Conservation (phyloP, 768 basidiomycete species). For the Chalciporus piperatus region DNA sequence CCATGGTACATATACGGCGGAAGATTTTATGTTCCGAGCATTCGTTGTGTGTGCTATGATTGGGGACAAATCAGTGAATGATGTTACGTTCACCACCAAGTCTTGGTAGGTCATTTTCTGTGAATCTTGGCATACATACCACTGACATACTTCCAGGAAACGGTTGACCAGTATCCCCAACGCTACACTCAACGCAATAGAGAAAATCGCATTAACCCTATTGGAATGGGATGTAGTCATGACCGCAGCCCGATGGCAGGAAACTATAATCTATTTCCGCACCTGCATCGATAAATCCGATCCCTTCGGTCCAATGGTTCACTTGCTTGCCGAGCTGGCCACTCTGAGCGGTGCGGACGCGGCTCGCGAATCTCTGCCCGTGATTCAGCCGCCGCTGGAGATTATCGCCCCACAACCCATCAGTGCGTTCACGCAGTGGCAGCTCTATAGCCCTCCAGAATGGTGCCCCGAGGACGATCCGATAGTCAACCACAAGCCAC, state of each 20-base stretch:
- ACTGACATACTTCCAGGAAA: slow-evolving; percentile 20
- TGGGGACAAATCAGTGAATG: slow-evolving; percentile 34
- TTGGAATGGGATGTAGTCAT: slow-evolving; percentile 25
- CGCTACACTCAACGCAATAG: slow-evolving; percentile 23
- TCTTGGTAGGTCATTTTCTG: slow-evolving; percentile 24
- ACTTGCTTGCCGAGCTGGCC: slow-evolving; percentile 21
- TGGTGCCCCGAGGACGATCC: slow-evolving; percentile 34
- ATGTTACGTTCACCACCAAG: slow-evolving; percentile 27
- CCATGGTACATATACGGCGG: slow-evolving; percentile 24
- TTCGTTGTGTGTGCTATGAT: slow-evolving; percentile 37
- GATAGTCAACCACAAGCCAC: slow-evolving; percentile 27
- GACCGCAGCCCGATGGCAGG: slow-evolving; percentile 21
- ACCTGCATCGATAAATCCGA: slow-evolving; percentile 27
- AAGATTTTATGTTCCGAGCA: slow-evolving; percentile 35
- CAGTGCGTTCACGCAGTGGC: slow-evolving; percentile 5
- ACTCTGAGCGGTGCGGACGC: slow-evolving; percentile 2
- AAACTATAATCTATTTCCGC: slow-evolving; percentile 19
- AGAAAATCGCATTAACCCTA: slow-evolving; percentile 17
- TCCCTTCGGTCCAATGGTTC: slow-evolving; percentile 22
- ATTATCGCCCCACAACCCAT: slow-evolving; percentile 15
- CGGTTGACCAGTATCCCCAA: slow-evolving; percentile 21
- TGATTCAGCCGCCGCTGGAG: not conserved
- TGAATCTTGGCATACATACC: not conserved
- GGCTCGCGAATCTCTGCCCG: not conserved
- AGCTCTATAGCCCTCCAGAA: slow-evolving; percentile 13